Evolutionary conservation across 2,329 filamentous ascomycete species (phyloP), one percentile per base, ranked within the genome.

Genomic region (Didymosphaeria variabile): DNA sequence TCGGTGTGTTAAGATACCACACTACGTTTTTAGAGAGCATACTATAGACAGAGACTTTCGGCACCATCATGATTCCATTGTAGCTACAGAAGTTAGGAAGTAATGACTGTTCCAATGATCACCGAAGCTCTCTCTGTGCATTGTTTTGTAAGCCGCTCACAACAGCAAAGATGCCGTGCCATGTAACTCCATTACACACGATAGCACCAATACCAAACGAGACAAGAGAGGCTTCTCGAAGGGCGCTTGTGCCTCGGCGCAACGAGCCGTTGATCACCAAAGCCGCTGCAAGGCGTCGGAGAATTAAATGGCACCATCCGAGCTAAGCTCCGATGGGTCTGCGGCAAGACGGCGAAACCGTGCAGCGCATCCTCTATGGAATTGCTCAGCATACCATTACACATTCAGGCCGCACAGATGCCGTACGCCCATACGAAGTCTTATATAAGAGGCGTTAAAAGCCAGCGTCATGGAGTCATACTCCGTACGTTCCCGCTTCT

Each of bases 261-360:
- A 36, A 9, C 53, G 7, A 19, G n/a, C 17, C 29, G 17, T 55
- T 21, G 45, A 51, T 52, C 40, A 19, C 59, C 63, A 71, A 74
- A 69, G 66, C 74, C 73, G 73, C 58, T 51, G 64, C 60, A 72
- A 75, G 67, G 71, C 71, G 70, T 68, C 70, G 72, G 71, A 68
- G 61, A 70, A 66, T 71, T 64, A 31, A 62, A 73, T 75, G 62
- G 63, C 68, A 68, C 63, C 73, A 76, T 77, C 63, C 36, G 54
- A 61, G 68, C 72, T 75, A 74, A 67, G 60, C 65, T 60, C 59
- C 61, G 59, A 59, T 15, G 57, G 51, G 26, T 4, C 32, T 7
- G 34, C 47, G 29, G 19, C 57, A 49, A 17, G 21, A 47, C 32
- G 42, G n/a, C 53, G 21, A 36, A 47, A 32, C 51, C 44, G 42